Base-by-base conservation (phyloP, 2,329 filamentous ascomycete species). In the Aureobasidium sp. region DNA sequence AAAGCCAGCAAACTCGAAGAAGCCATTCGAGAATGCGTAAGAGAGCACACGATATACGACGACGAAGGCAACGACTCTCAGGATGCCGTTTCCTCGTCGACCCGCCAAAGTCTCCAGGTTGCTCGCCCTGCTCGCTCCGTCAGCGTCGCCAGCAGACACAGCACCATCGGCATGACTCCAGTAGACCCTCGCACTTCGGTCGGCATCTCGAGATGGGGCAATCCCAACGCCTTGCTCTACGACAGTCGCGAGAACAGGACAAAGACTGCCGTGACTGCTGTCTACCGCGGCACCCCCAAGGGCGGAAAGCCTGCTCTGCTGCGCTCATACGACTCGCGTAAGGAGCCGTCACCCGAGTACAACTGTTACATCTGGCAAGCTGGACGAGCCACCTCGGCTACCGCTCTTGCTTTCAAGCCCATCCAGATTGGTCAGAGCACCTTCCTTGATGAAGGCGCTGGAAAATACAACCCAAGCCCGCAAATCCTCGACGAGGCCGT, bases 301-400 rank as follows among this genome's bases (percentile, higher is more conserved):
- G 83, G 84, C 7, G 80, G 84, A 1, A 83, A 92, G 2, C 87
- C 87, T 13, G 67, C 66, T 9, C 75, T 97, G 63, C 78, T 99
- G 61, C 87, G 94, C 66, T 97, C 93, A 2, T 99, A 99, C 75
- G 93, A 97, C 73, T 97, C 94, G 16, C 84, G 93, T 69, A 91
- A 89, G 73, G 94, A 97, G 73, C 89, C 92, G 0, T 84, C 91
- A 0, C 61, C 93, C 2, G 92, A 97, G 73, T 93, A 91, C 64
- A 89, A 96, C 70, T 96, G 92, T 75, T 96, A 88, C 49, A 94
- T 99, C 62, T 99, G 94, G 94, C 88, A 99, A 76, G 94, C 94
- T 5, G 94, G 94, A 11, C 86, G 94, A 63, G 94, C 94, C n/a
- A 99, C 94, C 0, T 90, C 84, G 59, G 90, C 94, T 0, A 94